Evolutionary conservation across 352 stramenopile genomes (phyloP).

Genomic region (Phytophthora boehmeriae): DNA sequence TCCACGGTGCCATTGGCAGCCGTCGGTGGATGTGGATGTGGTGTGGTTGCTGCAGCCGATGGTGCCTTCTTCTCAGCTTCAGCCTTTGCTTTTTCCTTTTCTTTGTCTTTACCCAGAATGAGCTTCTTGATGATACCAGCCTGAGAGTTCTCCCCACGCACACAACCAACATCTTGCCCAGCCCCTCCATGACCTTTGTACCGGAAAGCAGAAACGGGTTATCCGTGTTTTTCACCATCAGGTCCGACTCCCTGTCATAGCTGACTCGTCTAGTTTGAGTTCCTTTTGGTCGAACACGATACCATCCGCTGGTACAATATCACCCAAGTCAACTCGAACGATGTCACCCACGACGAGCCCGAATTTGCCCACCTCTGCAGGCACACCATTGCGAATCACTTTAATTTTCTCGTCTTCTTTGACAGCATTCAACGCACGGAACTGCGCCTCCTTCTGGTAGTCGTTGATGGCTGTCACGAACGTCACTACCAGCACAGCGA

Average conservation of each 20-base stretch:
- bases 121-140: conserved; percentile 93
- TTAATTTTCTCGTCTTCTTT: conserved; percentile 90
- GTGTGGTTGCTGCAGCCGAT: conserved; percentile 14
- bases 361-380: conserved; percentile 71
- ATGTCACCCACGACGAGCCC: conserved; percentile 90
- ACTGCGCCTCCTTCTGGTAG: conserved; percentile 93
- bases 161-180: conserved; percentile 92
- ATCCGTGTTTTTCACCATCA: conserved; percentile 83
- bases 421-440: conserved; percentile 83
- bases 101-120: conserved; percentile 76
- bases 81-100: conserved; percentile 56
- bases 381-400: conserved; percentile 73
- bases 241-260: conserved; percentile 93
- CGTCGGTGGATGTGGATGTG: conserved; percentile 7
- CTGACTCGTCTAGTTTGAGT: conserved; percentile 91
- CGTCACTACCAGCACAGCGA: conserved; percentile 90
- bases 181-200: conserved; percentile 93
- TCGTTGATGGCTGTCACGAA: conserved; percentile 92
- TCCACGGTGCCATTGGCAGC: conserved; percentile 86
- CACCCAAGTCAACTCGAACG: conserved; percentile 79
- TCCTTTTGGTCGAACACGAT: conserved; percentile 90
- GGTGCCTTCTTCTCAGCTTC: conserved; percentile 20
- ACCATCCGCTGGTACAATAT: conserved; percentile 91
- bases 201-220: conserved; percentile 95
- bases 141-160: conserved; percentile 94